Conservation (phyloP, 805 yeast genomes). For the Yamadazyma paraphyllophila region DNA sequence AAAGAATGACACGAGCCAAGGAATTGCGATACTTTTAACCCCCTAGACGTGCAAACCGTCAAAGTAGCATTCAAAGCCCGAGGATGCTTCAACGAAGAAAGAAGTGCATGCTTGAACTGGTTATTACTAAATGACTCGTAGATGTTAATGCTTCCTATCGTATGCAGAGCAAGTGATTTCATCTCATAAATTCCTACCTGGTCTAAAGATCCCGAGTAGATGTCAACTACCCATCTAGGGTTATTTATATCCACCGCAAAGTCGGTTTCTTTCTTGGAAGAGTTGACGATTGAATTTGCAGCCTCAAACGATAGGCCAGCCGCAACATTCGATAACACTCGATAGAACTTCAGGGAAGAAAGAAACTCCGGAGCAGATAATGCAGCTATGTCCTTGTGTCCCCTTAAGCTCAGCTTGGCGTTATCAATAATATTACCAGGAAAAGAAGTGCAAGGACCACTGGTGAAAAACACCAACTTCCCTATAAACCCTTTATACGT, state of each 20-base stretch:
- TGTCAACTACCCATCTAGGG: slow-evolving; percentile 29
- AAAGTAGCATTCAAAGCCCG: slow-evolving; percentile 13
- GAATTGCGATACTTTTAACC: slow-evolving; percentile 31
- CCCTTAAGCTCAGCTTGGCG: slow-evolving; percentile 21
- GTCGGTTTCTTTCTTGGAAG: slow-evolving; percentile 23
- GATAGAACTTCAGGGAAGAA: slow-evolving; percentile 28
- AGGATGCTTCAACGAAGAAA: neutral
- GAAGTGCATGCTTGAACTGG: slow-evolving; percentile 14
- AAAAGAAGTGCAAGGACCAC: slow-evolving; percentile 38
- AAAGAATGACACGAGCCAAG: slow-evolving; percentile 33
- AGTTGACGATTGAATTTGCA: slow-evolving; percentile 16
- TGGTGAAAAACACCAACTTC: slow-evolving; percentile 26
- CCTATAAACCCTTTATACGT: slow-evolving; percentile 25
- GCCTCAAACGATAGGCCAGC: slow-evolving; percentile 25
- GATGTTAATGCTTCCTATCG: slow-evolving; percentile 33
- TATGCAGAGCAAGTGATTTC: slow-evolving; percentile 29
- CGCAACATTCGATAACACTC: slow-evolving; percentile 25
- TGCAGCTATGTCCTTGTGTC: slow-evolving; percentile 36
- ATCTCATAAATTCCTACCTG: slow-evolving; percentile 45
- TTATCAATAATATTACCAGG: slow-evolving; percentile 34
- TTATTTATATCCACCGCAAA: slow-evolving; percentile 14
- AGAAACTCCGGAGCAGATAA: slow-evolving; percentile 25
- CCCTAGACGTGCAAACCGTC: slow-evolving; percentile 29
- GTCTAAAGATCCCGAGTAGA: slow-evolving; percentile 38
- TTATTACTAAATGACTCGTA: slow-evolving; percentile 27